Evolutionary conservation across 345 rosid species (phyloP).

Genomic region (Dipteronia sinensis): DNA sequence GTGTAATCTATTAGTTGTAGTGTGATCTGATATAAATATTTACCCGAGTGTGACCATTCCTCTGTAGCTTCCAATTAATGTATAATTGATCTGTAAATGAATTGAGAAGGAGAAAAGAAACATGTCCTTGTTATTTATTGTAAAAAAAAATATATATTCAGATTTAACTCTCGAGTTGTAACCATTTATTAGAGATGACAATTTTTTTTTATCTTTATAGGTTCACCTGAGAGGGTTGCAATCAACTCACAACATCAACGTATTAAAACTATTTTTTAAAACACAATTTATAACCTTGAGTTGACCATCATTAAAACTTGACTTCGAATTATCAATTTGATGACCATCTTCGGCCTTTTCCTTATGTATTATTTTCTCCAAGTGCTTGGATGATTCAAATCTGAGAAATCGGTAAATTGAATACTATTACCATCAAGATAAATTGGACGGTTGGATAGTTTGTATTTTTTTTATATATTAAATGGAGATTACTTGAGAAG

Average conservation of each 20-base stretch:
- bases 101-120: conserved; percentile 18
- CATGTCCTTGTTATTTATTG: conserved; percentile 19
- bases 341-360: background rate
- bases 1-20: conserved; percentile 5
- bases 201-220: background rate
- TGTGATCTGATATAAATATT: conserved; percentile 1
- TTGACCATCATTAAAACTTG: background rate
- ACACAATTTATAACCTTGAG: background rate
- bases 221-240: no score
- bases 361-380: background rate
- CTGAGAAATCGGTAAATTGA: no score
- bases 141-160: conserved; percentile 20
- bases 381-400: background rate
- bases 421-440: no score
- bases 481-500: background rate
- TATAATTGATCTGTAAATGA: conserved; percentile 27
- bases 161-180: background rate
- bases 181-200: conserved; percentile 10
- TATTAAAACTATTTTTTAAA: background rate
- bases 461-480: no score
- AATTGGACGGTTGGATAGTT: no score
- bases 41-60: background rate
- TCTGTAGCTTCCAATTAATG: conserved; percentile 23
- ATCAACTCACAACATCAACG: background rate
- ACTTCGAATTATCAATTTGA: background rate